Conservation (phyloP, 768 basidiomycete species). For the Boletus barrowsii region DNA sequence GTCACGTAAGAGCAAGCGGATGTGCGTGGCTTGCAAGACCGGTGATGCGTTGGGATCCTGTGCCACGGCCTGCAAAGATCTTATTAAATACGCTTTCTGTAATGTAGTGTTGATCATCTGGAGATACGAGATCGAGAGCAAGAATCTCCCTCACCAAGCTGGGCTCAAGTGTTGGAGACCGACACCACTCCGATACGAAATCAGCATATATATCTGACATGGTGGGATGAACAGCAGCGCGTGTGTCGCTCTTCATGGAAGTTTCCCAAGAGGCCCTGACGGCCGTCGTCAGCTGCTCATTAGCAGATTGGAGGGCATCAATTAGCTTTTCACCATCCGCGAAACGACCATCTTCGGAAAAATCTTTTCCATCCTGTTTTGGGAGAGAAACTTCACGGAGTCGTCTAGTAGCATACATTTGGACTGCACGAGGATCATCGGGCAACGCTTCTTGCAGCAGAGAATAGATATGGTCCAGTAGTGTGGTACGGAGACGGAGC, state of each 20-base stretch:
- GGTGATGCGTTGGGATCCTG: conserved; percentile 19
- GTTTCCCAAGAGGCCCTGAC: conserved; percentile 27
- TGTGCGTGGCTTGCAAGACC: conserved; percentile 35
- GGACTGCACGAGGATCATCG: conserved; percentile 36
- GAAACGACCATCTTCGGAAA: conserved; percentile 2
- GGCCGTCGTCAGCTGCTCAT: conserved; percentile 28
- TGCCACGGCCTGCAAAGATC: conserved; percentile 40
- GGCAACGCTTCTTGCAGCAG: conserved; percentile 39
- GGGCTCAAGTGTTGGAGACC: conserved; percentile 26
- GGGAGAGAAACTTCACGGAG: conserved; percentile 28
- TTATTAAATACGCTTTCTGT: conserved; percentile 56
- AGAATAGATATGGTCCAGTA: conserved; percentile 45
- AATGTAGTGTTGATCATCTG: not conserved
- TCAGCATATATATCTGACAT: conserved; percentile 37
- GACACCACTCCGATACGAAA: conserved; percentile 50
- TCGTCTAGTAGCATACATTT: conserved; percentile 38
- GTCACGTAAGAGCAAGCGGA: conserved; percentile 33
- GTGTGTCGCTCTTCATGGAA: conserved; percentile 8
- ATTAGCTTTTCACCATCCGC: conserved; percentile 22
- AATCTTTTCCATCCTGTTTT: conserved; percentile 18
- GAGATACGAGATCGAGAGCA: not conserved
- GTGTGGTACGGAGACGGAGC: conserved; percentile 33
- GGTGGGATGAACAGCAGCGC: conserved; percentile 25
- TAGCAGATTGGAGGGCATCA: conserved; percentile 30
- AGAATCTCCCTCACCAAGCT: conserved; percentile 29